These are phyloP conservation scores for Verbena officinalis DNA, from an alignment of 257 asterid genomes.

Conservation along the genomic window DNA sequence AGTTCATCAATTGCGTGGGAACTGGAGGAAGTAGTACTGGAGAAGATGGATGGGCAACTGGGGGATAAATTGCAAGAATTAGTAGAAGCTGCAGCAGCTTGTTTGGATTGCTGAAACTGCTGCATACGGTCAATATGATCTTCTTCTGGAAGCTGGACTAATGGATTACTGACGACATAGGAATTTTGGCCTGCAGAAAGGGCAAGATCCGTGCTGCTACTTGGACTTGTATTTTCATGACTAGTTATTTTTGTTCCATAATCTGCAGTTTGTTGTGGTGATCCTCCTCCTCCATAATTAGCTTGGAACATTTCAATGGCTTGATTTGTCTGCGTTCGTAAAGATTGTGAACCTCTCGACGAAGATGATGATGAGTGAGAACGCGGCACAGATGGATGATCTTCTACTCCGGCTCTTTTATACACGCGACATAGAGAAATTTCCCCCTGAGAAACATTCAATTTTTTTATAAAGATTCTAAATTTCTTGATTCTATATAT, in stretches of 20 bases:
- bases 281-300: constrained; percentile 10
- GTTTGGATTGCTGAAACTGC: constrained; percentile 36
- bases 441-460: constrained; percentile 59
- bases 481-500: background rate
- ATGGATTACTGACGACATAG: constrained; percentile 33
- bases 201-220: constrained; percentile 50
- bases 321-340: constrained; percentile 14
- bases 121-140: constrained; percentile 32
- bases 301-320: constrained; percentile 29
- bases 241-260: constrained; percentile 49
- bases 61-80: constrained; percentile 19
- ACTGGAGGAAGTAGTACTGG: constrained; percentile 22
- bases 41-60: constrained; percentile 31
- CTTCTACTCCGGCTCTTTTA: constrained; percentile 94
- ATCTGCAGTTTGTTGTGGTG: constrained; percentile 29
- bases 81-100: background rate
- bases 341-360: constrained; percentile 29
- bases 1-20: constrained; percentile 60
- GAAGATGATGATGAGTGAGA: constrained; percentile 45
- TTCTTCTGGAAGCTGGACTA: constrained; percentile 35
- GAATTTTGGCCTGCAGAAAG: constrained; percentile 48
- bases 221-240: constrained; percentile 43
- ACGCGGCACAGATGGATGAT: constrained; percentile 82
- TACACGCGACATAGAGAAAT: constrained; percentile 93
- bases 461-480: too few relatives aligned